Evolutionary conservation across 2,329 filamentous ascomycete species (phyloP), one percentile per base, ranked within the genome.

Genomic region (Drechmeria coniospora): DNA sequence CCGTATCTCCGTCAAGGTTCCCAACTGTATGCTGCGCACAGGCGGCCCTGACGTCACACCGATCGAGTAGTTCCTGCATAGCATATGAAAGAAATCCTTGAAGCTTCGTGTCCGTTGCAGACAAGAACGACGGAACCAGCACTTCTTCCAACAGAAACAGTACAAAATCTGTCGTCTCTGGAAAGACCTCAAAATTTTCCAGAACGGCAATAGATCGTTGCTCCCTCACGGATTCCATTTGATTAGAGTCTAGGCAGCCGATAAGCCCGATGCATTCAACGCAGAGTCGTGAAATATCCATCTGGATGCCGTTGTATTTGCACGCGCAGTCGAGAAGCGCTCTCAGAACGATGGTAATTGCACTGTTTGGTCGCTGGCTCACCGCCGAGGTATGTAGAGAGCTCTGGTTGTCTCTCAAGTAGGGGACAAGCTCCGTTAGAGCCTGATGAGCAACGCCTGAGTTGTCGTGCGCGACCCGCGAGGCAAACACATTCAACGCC

Each of bases 1-100:
- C 66, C 3, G 68, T 61, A 26, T 66, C 67, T 8, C 63, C 61
- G 16, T 74, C 67, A 3, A 48, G 13, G 32, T 44, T 45, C 4
- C 50, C 50, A 1, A 50, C 49, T 4, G 55, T 53, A 21, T 56
- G 50, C 46, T 52, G 50, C 17, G 48, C 50, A 28, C 59, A 63
- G 0, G 66, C 69, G 8, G 66, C 59, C 32, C 64, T 74, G 43
- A 94, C 75, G 16, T 79, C 75, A 43, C 79, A 82, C 38, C 77
- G 73, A 24, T 76, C 74, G 4, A 95, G 65, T 22, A 95, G 65
- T 42, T 92, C 79, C 51, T 99, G 90, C 74, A 98, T 94, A 2
- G 79, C 81, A 51, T 80, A 98, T 2, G 87, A 87, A 12, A 99
- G 63, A 46, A 92, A 93, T 0, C 84, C 86, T 50, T 95, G 90